These are phyloP conservation scores for Nicotiana benthamiana DNA, from an alignment of 257 asterid genomes.

Conservation along the genomic window DNA sequence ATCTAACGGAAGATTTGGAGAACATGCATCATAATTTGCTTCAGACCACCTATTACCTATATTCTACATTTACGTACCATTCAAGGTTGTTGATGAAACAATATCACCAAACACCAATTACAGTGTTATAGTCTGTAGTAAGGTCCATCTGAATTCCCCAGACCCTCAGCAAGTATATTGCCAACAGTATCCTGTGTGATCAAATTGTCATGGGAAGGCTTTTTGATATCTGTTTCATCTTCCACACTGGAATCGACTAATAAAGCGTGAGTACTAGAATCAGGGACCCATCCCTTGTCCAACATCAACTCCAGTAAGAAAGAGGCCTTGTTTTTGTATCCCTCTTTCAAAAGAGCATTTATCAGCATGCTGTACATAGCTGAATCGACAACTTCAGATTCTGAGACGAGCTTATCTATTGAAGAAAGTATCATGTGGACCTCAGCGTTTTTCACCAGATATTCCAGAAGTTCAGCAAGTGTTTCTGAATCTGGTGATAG, in stretches of 20 bases:
- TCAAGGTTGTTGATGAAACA: not conserved
- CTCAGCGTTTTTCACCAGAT: constrained; percentile 35
- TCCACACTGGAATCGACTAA: constrained; percentile 39
- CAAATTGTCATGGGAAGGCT: constrained; percentile 1
- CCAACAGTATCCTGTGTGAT: constrained; percentile 41
- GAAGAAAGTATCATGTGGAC: constrained; percentile 41
- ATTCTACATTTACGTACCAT: not conserved
- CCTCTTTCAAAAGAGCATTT: constrained; percentile 66
- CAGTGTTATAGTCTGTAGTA: not conserved
- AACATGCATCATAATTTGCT: not conserved
- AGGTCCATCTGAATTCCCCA: not conserved
- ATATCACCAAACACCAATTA: not conserved
- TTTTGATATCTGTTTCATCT: constrained; percentile 13
- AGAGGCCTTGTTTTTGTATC: constrained; percentile 44
- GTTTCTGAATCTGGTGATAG: constrained; percentile 44
- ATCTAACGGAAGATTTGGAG: not conserved
- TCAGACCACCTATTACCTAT: not conserved
- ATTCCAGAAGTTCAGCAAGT: constrained; percentile 32
- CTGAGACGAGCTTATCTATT: constrained; percentile 25
- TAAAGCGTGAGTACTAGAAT: constrained; percentile 50
- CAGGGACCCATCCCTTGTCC: constrained; percentile 81
- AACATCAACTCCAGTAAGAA: constrained; percentile 52
- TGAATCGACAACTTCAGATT: constrained; percentile 39
- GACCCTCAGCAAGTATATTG: constrained; percentile 59
- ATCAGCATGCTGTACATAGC: constrained; percentile 38